Evolutionary conservation across 2,329 filamentous ascomycete species (phyloP), one percentile per base, ranked within the genome.

Genomic region (Colletotrichum tamarilloi): DNA sequence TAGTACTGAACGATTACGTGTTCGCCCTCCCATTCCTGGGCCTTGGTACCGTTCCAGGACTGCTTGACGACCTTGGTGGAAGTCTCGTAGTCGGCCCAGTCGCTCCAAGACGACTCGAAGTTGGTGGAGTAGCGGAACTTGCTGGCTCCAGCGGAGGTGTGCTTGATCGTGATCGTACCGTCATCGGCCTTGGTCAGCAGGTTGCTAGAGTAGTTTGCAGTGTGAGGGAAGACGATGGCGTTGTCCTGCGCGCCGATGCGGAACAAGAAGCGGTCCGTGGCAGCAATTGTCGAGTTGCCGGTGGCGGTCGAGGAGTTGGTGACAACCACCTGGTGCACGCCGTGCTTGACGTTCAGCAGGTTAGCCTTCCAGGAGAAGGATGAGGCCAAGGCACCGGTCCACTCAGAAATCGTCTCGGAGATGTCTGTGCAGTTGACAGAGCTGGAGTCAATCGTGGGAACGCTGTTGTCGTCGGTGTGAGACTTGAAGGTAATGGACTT

Each of bases 1-100:
- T 88, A 93, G 79, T 92, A 93, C 77, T 92, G 89, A n/a, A 92
- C 85, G 26, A 87, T 85, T 46, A 92, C 84, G 77, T 92, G 91
- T 55, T 92, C 87, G 28, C 90, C 91, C 28, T 85, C 77, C 91
- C 91, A 93, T 57, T 80, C 80, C 78, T 93, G 91, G 3, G 84
- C 77, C 32, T 85, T 82, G 1, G 88, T 89, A 22, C 91, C 91
- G 11, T 83, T 85, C 91, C 91, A 92, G 3, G 82, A 75, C 72
- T 87, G 85, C 62, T 82, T 76, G 30, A 91, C 81, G 19, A 84
- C 85, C 8, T 82, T 83, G 67, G 89, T 88, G 5, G 84, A 85
- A 42, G 87, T 86, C 30, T 77, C 77, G 77, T 92, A 92, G 22
- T 85, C 80, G 24, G 83, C 79, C 91, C 91, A 93, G 3, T 88